A percentile compares a stretch with the other conserved stretches of the same genome.
Evolutionary conservation across 2,329 filamentous ascomycete genomes (phyloP).

Genomic region (Microcyclospora tardicrescens): DNA sequence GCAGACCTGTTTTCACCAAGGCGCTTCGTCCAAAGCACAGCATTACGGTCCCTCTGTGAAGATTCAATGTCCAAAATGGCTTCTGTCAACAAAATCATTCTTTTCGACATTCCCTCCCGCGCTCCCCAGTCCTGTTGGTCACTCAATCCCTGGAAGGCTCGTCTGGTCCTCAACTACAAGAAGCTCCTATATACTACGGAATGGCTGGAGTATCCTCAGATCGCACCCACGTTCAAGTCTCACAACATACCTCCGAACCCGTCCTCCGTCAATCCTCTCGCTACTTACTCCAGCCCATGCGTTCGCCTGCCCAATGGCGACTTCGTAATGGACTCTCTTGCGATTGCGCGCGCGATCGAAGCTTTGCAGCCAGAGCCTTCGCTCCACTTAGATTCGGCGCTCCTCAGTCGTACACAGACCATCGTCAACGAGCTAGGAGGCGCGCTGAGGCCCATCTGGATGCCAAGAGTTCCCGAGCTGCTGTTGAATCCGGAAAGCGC

Average conservation of each 20-base stretch:
- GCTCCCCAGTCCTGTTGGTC: constrained; percentile 43
- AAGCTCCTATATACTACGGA: constrained; percentile 52
- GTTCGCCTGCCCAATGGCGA: constrained; percentile 43
- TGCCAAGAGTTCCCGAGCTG: constrained; percentile 36
- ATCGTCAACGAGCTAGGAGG: constrained; percentile 30
- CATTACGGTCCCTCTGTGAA: no score
- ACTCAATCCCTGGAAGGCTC: constrained; percentile 59
- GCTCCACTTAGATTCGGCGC: constrained; percentile 41
- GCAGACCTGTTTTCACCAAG: no score
- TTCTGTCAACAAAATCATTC: constrained; percentile 28
- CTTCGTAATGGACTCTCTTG: constrained; percentile 51
- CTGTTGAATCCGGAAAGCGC: constrained; percentile 40
- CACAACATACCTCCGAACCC: constrained; percentile 38
- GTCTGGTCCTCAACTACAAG: constrained; percentile 56
- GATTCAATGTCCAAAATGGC: no score
- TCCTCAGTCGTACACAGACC: constrained; percentile 25
- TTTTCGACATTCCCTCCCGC: constrained; percentile 52
- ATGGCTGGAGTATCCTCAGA: constrained; percentile 58
- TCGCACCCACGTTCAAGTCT: constrained; percentile 41
- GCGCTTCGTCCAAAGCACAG: no score
- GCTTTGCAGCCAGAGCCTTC: constrained; percentile 44
- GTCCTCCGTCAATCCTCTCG: constrained; percentile 19
- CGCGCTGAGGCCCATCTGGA: constrained; percentile 29
- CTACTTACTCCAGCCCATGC: constrained; percentile 40
- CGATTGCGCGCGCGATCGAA: constrained; percentile 49